A percentile compares a stretch with the other conserved stretches of the same genome.
Evolutionary conservation across 2,329 filamentous ascomycete species (phyloP).

Genomic region (Septoria petroselini): DNA sequence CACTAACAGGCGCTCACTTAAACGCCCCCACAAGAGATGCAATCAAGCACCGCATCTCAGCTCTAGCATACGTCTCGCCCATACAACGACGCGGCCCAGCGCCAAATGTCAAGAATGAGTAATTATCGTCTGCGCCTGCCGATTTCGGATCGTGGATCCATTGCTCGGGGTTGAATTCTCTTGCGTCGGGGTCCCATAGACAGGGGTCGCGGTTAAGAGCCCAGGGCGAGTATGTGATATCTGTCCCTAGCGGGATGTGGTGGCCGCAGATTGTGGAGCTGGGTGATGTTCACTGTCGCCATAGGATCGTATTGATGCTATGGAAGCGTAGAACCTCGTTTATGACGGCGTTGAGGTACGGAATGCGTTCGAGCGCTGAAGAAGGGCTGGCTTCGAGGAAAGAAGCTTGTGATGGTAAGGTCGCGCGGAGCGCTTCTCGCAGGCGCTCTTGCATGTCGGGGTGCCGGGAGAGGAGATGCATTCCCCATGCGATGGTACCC

Average conservation of each 20-base stretch:
- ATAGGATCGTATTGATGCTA: constrained; percentile 21
- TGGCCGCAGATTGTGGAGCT: constrained; percentile 4
- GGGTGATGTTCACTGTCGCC: constrained; percentile 9
- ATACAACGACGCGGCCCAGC: constrained; percentile 13
- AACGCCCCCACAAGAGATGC: constrained; percentile 14
- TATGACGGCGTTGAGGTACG: constrained; percentile 20
- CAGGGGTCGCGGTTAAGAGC: constrained; percentile 5
- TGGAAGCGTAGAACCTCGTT: constrained; percentile 22
- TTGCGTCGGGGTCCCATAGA: constrained; percentile 9
- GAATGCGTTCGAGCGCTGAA: constrained; percentile 2
- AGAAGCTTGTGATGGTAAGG: constrained; percentile 4
- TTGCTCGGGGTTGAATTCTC: constrained; percentile 12
- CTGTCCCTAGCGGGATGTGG: constrained; percentile 7
- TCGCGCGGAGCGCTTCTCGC: constrained; percentile 13
- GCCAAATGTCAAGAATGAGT: constrained; percentile 14
- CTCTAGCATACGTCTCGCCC: constrained; percentile 13
- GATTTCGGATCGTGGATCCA: constrained; percentile 6
- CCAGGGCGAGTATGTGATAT: constrained; percentile 14
- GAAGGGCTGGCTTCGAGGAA: neutral
- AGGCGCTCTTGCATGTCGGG: constrained; percentile 13
- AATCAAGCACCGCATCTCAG: constrained; percentile 15
- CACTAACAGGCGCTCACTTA: constrained; percentile 9
- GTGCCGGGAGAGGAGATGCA: constrained; percentile 19
- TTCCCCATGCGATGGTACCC: constrained; percentile 13
- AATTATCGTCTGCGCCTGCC: neutral